A percentile compares a stretch with the other conserved stretches of the same genome.
Evolutionary conservation across 345 rosid species (phyloP).

Genomic region (Pelargonium nanum): DNA sequence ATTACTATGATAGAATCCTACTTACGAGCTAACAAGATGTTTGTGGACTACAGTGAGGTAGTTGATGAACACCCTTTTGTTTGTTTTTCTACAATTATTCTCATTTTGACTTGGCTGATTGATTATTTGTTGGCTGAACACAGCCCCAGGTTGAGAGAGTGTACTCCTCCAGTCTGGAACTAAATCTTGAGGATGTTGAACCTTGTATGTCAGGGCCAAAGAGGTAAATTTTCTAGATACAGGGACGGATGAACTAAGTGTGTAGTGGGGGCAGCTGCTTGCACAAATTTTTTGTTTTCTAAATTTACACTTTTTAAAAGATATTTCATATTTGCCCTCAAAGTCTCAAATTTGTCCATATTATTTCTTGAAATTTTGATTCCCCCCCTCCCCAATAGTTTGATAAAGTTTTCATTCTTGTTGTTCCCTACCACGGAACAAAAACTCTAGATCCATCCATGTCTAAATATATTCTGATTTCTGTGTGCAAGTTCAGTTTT

Average conservation of each 20-base stretch:
- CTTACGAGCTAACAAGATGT: constrained; percentile 80
- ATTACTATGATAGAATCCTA: constrained; percentile 75
- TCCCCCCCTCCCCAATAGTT: neutral
- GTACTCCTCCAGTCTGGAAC: constrained; percentile 58
- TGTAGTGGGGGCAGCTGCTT: too few species aligned
- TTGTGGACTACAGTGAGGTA: constrained; percentile 88
- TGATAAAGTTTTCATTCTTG: too few species aligned
- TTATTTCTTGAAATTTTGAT: neutral
- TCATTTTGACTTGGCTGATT: neutral
- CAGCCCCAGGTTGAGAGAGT: constrained; percentile 55
- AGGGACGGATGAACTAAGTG: too few species aligned
- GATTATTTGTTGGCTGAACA: constrained; percentile 9
- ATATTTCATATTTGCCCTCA: too few species aligned
- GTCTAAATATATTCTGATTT: neutral
- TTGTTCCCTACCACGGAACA: too few species aligned
- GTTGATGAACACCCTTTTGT: neutral
- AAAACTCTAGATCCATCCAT: too few species aligned
- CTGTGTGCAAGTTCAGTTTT: neutral
- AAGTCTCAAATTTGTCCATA: too few species aligned
- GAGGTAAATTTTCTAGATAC: constrained; percentile 36
- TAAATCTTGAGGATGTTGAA: constrained; percentile 69
- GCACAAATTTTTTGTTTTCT: too few species aligned
- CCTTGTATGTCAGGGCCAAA: constrained; percentile 89
- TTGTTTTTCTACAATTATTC: constrained; percentile 3
- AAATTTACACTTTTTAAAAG: too few species aligned